Conservation (phyloP, 345 rosid genomes). For the Eucalyptus melliodora region DNA sequence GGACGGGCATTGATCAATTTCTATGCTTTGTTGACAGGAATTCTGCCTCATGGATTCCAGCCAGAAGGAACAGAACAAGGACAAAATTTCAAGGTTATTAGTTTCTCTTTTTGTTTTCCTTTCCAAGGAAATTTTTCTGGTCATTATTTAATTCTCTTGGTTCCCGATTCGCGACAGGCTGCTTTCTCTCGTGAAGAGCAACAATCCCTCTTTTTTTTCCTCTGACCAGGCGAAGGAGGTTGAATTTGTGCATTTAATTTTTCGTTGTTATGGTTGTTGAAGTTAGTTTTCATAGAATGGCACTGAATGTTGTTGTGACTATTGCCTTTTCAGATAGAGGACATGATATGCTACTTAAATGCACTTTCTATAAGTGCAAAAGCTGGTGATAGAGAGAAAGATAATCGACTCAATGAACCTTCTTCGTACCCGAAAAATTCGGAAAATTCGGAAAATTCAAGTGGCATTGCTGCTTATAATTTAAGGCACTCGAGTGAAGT, state of each 20-base stretch:
- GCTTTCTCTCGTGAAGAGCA: constrained; percentile 34
- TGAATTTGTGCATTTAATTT: not conserved
- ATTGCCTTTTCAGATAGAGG: constrained; percentile 42
- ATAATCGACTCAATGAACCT: not conserved
- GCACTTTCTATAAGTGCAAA: constrained; percentile 8
- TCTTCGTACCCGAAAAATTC: constrained; percentile 9
- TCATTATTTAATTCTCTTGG: not conserved
- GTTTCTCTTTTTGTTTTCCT: not conserved
- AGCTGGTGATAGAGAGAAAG: constrained; percentile 17
- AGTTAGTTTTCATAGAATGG: not conserved
- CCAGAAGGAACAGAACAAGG: constrained; percentile 41
- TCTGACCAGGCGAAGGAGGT: constrained; percentile 62
- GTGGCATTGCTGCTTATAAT: constrained; percentile 7
- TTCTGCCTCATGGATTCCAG: constrained; percentile 37
- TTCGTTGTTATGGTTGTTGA: not conserved
- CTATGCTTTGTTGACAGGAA: constrained; percentile 31
- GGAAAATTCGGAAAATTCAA: constrained; percentile 13
- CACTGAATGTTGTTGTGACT: not conserved
- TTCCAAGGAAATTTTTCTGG: not conserved
- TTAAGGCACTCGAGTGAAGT: not conserved
- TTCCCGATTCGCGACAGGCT: constrained; percentile 31
- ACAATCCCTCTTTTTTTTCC: constrained; percentile 35
- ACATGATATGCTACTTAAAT: constrained; percentile 21
- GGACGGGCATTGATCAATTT: not conserved
- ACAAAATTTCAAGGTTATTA: constrained; percentile 46